A percentile compares a stretch with the other conserved stretches of the same genome.
These are phyloP conservation scores for Colletotrichum falcatum DNA, from an alignment of 2,329 filamentous ascomycete genomes.

Conservation along the genomic window DNA sequence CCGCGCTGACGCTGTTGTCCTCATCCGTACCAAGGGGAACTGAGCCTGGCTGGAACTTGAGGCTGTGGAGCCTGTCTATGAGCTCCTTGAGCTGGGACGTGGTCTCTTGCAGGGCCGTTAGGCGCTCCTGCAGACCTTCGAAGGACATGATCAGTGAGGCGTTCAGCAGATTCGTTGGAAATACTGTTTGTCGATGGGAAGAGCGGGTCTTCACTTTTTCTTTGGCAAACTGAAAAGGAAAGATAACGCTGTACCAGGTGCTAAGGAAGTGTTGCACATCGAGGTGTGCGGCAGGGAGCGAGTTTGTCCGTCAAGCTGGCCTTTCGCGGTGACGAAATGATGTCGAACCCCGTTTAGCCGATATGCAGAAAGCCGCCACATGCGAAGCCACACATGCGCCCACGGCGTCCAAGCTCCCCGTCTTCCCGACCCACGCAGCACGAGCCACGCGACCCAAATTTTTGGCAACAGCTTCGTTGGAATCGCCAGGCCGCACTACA, in stretches of 20 bases:
- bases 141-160: constrained; percentile 61
- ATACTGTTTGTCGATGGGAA: background rate
- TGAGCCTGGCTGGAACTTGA: constrained; percentile 70
- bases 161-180: background rate
- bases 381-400: constrained; percentile 16
- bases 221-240: background rate
- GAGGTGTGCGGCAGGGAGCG: background rate
- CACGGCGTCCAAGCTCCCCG: constrained; percentile 36
- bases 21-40: constrained; percentile 62
- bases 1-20: constrained; percentile 69
- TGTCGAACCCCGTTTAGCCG: background rate
- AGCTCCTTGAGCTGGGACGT: constrained; percentile 68
- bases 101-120: constrained; percentile 70
- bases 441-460: constrained; percentile 39
- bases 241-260: no score
- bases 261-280: background rate
- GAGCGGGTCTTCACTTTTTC: background rate
- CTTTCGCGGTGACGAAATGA: constrained; percentile 43
- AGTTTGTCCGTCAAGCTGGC: constrained; percentile 41
- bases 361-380: constrained; percentile 4
- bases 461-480: constrained; percentile 37
- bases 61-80: constrained; percentile 68
- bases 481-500: background rate
- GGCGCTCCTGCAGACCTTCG: constrained; percentile 71
- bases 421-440: constrained; percentile 20